Conservation (phyloP, 2,329 filamentous ascomycete genomes). For the Aspergillus fructus region DNA sequence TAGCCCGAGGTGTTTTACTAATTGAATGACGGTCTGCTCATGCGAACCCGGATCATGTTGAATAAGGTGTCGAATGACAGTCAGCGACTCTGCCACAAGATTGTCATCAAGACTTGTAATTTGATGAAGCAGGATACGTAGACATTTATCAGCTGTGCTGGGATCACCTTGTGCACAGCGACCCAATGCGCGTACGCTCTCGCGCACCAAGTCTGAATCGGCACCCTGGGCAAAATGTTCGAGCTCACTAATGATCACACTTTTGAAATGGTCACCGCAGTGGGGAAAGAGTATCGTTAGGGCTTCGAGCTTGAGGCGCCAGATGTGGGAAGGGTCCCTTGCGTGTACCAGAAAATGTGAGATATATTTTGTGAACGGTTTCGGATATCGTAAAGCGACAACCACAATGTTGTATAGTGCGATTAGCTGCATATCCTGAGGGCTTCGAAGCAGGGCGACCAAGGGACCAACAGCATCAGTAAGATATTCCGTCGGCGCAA, state of each 20-base stretch:
- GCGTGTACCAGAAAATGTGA: slow-evolving; percentile 85
- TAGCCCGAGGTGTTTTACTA: slow-evolving; percentile 88
- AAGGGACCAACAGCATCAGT: slow-evolving; percentile 76
- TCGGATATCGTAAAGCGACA: slow-evolving; percentile 75
- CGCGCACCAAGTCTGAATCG: slow-evolving; percentile 76
- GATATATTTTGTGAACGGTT: slow-evolving; percentile 81
- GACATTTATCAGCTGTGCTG: slow-evolving; percentile 71
- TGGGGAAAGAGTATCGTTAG: slow-evolving; percentile 89
- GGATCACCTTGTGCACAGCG: slow-evolving; percentile 81
- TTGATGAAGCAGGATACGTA: slow-evolving; percentile 79
- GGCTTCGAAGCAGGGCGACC: slow-evolving; percentile 77
- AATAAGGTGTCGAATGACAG: slow-evolving; percentile 92
- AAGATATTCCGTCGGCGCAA: slow-evolving; percentile 77
- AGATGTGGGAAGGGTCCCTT: slow-evolving; percentile 76
- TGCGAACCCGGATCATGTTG: slow-evolving; percentile 84
- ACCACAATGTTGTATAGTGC: slow-evolving; percentile 93
- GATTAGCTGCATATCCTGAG: slow-evolving; percentile 83
- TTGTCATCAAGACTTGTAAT: slow-evolving; percentile 85
- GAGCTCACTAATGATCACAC: slow-evolving; percentile 84
- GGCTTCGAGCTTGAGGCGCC: slow-evolving; percentile 88
- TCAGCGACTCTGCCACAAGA: slow-evolving; percentile 86
- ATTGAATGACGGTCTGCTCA: slow-evolving; percentile 76
- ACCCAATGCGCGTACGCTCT: slow-evolving; percentile 89
- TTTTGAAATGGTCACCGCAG: slow-evolving; percentile 71
- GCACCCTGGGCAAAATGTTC: slow-evolving; percentile 83